Base-by-base conservation (phyloP, 257 asterid genomes). In the Anisodus tanguticus region DNA sequence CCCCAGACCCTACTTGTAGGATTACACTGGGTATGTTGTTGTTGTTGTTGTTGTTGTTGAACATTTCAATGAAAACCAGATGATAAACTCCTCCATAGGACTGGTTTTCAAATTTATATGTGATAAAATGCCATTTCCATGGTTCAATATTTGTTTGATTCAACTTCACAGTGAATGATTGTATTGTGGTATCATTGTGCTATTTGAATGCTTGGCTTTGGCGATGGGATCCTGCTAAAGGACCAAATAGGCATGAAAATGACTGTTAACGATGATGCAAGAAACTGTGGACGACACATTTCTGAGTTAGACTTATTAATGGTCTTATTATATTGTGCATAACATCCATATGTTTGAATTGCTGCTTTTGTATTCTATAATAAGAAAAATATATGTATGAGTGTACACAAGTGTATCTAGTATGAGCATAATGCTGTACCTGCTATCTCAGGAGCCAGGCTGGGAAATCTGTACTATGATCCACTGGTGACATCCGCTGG, bases 401-500 rank as follows among this genome's bases (percentile, higher is more conserved):
- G 15, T 53, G 57, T 10, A 5, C 19, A 3, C 9, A 15, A 15
- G 8, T 58, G 16, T 15, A n/a, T 43, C 10, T 71, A 9, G 39
- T 0, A 3, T 41, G 37, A n/a, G 58, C 6, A 71, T 43, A 5
- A 77, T 77, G 55, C 3, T 88, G 59, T 74, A 19, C 35, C 35
- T 85, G 71, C 68, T 85, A 31, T 57, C 81, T 88, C 93, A 94
- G 99, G 99, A 84, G 94, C 87, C 83, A 90, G 99, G 87, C 86
- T 94, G 81, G 98, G 98, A 68, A 96, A 92, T 88, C 88, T 93
- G 45, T 97, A 97, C 37, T 92, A 93, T 57, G 98, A 97, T 66
- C 97, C 97, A 3, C 63, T 92, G 35, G 86, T 93, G 70, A 88
- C 97, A 9, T 93, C 97, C 0, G 97, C 94, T 43, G 94, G 93